A percentile compares a stretch with the other conserved stretches of the same genome.
phyloP scores from a whole-genome alignment of 2,329 filamentous ascomycete species.

The Fusarium fracticaudum region DNA sequence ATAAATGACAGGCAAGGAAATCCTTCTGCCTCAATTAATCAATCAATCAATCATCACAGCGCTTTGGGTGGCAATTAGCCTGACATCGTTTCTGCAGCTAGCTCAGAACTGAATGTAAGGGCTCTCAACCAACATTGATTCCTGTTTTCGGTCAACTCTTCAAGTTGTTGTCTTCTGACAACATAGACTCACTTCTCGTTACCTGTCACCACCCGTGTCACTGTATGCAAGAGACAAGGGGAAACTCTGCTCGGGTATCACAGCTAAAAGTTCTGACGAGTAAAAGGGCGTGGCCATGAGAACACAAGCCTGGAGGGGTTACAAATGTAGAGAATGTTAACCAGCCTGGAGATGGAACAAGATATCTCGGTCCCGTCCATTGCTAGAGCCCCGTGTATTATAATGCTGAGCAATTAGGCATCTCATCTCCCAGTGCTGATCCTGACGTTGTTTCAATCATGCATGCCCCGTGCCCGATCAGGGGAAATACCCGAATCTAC shows the following conservation, averaged over 20 bases:
- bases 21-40: not conserved
- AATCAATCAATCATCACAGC: not conserved
- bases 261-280: not conserved
- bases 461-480: not conserved
- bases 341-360: not conserved
- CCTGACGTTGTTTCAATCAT: not conserved
- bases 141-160: not conserved
- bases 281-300: not conserved
- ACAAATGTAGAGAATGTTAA: not conserved
- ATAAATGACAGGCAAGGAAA: not conserved
- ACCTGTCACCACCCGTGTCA: not conserved
- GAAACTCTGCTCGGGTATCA: no score
- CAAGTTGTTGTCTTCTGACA: not conserved
- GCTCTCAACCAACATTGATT: not conserved
- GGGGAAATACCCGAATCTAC: not conserved
- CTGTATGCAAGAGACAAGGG: not conserved
- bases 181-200: not conserved
- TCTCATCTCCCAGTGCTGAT: not conserved
- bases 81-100: not conserved
- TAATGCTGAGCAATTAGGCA: not conserved
- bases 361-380: not conserved
- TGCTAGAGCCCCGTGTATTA: not conserved
- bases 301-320: not conserved
- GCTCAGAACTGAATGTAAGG: not conserved
- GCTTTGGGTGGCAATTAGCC: not conserved